Evolutionary conservation across 345 rosid genomes (phyloP).

Genomic region (Euphorbia lathyris): DNA sequence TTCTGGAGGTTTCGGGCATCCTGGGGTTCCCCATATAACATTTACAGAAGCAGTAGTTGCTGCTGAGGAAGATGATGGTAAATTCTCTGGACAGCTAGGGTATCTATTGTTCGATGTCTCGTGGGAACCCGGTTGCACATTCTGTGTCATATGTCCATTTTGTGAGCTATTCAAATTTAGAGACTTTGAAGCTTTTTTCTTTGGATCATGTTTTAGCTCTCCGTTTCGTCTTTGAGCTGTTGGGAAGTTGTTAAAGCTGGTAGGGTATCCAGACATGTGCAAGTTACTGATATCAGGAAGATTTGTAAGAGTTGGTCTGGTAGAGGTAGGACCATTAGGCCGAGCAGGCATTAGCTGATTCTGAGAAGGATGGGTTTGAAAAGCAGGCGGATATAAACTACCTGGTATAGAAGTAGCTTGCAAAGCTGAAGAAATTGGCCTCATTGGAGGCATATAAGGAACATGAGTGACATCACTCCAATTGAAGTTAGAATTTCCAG

Average conservation of each 20-base stretch:
- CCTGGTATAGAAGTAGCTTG: conserved; percentile 17
- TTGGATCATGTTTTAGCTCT: conserved; percentile 24
- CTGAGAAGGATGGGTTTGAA: not conserved
- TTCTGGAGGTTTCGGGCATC: conserved; percentile 53
- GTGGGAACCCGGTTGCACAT: conserved; percentile 7
- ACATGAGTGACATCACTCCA: conserved; percentile 22
- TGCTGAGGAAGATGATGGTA: conserved; percentile 16
- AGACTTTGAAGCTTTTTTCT: conserved; percentile 16
- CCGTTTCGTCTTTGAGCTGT: conserved; percentile 23
- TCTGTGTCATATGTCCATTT: conserved; percentile 26
- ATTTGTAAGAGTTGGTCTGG: conserved; percentile 17
- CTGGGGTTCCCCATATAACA: conserved; percentile 50
- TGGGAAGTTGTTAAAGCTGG: conserved; percentile 21
- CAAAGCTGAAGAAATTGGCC: conserved; percentile 24
- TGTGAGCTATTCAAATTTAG: conserved; percentile 16
- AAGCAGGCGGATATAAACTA: conserved; percentile 11
- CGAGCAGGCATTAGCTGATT: conserved; percentile 17
- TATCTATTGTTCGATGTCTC: conserved; percentile 17
- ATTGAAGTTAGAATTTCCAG: conserved; percentile 26
- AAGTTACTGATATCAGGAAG: conserved; percentile 30
- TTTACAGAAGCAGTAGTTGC: conserved; percentile 10
- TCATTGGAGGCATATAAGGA: conserved; percentile 17
- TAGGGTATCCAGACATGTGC: conserved; percentile 20
- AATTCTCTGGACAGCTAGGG: conserved; percentile 21
- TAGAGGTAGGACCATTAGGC: conserved; percentile 20